Conservation (phyloP, 495 filamentous ascomycete genomes). For the Xanthoparmelia taractica region DNA sequence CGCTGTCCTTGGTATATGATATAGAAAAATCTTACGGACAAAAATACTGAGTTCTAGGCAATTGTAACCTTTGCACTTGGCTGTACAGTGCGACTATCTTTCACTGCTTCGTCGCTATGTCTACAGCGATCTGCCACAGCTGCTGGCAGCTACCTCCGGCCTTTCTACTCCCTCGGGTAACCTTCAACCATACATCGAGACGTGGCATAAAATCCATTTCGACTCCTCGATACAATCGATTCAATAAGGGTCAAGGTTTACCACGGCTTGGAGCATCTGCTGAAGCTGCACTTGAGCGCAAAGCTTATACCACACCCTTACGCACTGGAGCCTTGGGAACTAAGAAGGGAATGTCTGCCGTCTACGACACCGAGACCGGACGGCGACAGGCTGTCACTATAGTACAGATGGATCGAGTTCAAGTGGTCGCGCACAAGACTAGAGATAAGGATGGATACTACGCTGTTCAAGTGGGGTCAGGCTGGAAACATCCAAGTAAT, state of each 20-base stretch:
- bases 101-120: slow-evolving; percentile 1
- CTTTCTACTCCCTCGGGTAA: slow-evolving; percentile 24
- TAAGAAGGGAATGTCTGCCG: slow-evolving; percentile 92
- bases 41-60: no score
- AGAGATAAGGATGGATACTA: slow-evolving; percentile 74
- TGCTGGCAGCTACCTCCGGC: slow-evolving; percentile 20
- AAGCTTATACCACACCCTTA: slow-evolving; percentile 63
- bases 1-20: no score
- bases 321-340: slow-evolving; percentile 74
- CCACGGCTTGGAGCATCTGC: slow-evolving; percentile 60
- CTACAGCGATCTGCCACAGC: slow-evolving; percentile 10
- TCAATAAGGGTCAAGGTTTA: slow-evolving; percentile 39
- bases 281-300: slow-evolving; percentile 72
- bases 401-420: slow-evolving; percentile 85
- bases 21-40: no score
- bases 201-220: slow-evolving; percentile 45
- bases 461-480: slow-evolving; percentile 81
- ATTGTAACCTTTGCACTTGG: background rate
- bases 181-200: slow-evolving; percentile 11
- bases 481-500: slow-evolving; percentile 67
- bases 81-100: background rate
- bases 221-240: slow-evolving; percentile 40
- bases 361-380: slow-evolving; percentile 70
- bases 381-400: slow-evolving; percentile 80
- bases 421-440: slow-evolving; percentile 81